Percentiles rank a stretch among this genome's conserved stretches.
Conservation (phyloP, 78 protist species). For the Paulinella micropora region DNA sequence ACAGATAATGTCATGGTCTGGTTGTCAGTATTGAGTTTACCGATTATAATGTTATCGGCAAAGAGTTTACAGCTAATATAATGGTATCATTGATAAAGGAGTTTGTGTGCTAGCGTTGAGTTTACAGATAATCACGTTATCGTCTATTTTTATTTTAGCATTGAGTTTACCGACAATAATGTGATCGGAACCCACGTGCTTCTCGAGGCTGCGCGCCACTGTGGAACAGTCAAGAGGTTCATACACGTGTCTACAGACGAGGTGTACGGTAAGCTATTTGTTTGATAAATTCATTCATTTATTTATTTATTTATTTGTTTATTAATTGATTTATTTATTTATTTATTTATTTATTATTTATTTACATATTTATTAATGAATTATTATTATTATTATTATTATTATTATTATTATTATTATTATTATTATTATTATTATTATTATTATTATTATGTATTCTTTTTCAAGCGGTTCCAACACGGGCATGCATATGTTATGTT, state of each 20-base stretch:
- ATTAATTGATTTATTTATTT: too few relatives aligned
- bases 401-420: too few relatives aligned
- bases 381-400: too few relatives aligned
- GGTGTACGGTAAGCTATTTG: constrained; percentile 89
- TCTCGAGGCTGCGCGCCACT: constrained; percentile 47
- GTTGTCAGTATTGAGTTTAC: not conserved
- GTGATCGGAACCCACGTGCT: constrained; percentile 81
- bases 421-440: too few relatives aligned
- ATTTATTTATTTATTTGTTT: too few relatives aligned
- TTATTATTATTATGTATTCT: too few relatives aligned
- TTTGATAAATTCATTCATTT: too few relatives aligned
- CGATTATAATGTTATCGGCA: not conserved
- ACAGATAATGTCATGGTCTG: not conserved
- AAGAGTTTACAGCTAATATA: not conserved
- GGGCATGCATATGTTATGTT: too few relatives aligned
- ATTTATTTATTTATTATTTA: too few relatives aligned
- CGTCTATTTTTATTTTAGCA: constrained; percentile 41
- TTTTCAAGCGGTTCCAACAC: too few relatives aligned
- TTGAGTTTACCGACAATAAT: constrained; percentile 65
- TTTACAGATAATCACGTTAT: not conserved
- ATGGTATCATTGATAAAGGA: not conserved
- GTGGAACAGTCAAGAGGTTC: constrained; percentile 50
- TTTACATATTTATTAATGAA: too few relatives aligned
- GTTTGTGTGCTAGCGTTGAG: not conserved
- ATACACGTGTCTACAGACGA: constrained; percentile 88